Evolutionary conservation across 306 rosid species (phyloP), one percentile per base, ranked within the genome.

Genomic region (Cucurbita moschata): DNA sequence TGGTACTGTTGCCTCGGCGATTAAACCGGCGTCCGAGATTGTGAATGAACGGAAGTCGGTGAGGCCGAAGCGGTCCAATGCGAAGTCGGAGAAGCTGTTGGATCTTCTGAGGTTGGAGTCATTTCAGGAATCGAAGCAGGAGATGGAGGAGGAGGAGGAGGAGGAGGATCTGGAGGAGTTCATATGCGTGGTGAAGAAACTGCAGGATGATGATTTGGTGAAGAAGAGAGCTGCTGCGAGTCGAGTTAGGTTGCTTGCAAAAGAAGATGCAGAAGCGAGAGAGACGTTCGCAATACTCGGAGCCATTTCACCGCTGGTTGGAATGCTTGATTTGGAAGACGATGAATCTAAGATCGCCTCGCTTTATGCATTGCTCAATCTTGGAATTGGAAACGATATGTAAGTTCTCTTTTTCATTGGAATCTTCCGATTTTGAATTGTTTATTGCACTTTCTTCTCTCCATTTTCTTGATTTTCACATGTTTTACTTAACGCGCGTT

Each of bases 281-380:
- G 87, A 78, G 51, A 82, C 89, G 8, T 82, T 95, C 13, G 96
- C 96, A 10, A 88, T 91, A 90, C 89, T 95, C 23, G 99, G 99
- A 80, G 97, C 87, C 16, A 89, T 95, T 74, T 96, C 96, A 64
- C 97, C 96, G 7, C 86, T 95, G 6, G 93, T 88, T 38, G 91
- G 86, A 87, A 89, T 95, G 97, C 90, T 95, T 13, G 92, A 89
- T 78, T 79, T 75, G 53, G 92, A 80, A 60, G 92, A 88, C 67
- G 73, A 73, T 59, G 70, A 73, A 54, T 82, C 91, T 74, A 96
- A 85, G 90, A 84, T 91, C 86, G 90, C 89, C 49, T 82, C 97
- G 55, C 99, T 95, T 66, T 95, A 95, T 40, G 97, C 97, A 6
- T 77, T 95, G 19, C 99, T 95, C 88, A 95, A 95, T 81, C 96